Percentiles rank a stretch among this genome's conserved stretches.
Conservation (phyloP, 768 basidiomycete genomes). For the Calvatia gigantea region DNA sequence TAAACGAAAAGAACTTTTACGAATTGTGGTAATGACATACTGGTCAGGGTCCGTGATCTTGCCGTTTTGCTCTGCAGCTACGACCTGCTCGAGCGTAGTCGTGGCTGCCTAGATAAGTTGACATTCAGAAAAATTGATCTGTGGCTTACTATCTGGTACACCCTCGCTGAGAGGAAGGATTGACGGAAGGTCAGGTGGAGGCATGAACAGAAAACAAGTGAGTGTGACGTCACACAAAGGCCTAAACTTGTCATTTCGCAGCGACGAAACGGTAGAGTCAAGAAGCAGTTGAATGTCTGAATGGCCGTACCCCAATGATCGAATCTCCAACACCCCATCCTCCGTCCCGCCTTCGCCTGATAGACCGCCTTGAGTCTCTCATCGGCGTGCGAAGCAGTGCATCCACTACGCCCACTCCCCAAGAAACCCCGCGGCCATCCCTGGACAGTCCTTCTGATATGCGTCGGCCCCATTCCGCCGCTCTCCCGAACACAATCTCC, state of each 20-base stretch:
- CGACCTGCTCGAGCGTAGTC: constrained; percentile 53
- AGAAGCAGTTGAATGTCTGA: not conserved
- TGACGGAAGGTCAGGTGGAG: constrained; percentile 34
- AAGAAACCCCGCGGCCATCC: not conserved
- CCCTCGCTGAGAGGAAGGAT: constrained; percentile 48
- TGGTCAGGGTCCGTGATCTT: constrained; percentile 63
- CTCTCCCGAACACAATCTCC: constrained; percentile 9
- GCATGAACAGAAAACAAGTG: not conserved
- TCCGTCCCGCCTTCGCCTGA: constrained; percentile 18
- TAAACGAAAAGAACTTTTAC: not conserved
- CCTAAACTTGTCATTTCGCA: not conserved
- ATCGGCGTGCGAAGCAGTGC: constrained; percentile 9
- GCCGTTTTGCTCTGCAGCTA: constrained; percentile 39
- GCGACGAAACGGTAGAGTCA: not conserved
- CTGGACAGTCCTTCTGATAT: constrained; percentile 1
- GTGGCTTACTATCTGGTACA: constrained; percentile 43
- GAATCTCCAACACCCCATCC: constrained; percentile 10
- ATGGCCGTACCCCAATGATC: constrained; percentile 1
- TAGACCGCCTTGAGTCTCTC: constrained; percentile 21
- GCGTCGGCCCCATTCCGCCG: not conserved
- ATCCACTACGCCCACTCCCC: not conserved
- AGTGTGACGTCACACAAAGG: constrained; percentile 33
- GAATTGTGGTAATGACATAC: constrained; percentile 37
- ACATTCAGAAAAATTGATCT: not conserved
- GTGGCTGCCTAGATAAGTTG: constrained; percentile 32